phyloP scores from a whole-genome alignment of 352 stramenopile genomes.

The Sclerospora graminicola region DNA sequence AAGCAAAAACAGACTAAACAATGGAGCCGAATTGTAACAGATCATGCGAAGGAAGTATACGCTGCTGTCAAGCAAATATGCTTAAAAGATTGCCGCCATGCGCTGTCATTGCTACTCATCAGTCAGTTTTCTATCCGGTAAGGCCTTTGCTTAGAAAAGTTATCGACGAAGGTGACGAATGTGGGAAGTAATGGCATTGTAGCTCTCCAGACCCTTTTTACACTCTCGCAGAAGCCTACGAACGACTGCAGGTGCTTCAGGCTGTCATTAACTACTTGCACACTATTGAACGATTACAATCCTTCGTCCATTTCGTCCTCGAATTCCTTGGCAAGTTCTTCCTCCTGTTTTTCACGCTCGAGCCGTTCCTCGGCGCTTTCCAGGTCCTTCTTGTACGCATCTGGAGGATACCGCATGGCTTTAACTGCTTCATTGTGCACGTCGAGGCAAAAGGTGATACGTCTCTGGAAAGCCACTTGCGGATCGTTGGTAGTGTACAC shows the following conservation, averaged over 20 bases:
- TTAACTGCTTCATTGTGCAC: slow-evolving; percentile 98
- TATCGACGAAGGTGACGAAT: background rate
- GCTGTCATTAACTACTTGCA: background rate
- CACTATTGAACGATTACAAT: slow-evolving; percentile 22
- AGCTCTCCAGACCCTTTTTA: background rate
- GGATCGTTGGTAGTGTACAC: slow-evolving; percentile 92
- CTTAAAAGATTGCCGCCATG: no score
- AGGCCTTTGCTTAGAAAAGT: slow-evolving; percentile 8
- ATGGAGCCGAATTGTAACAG: no score
- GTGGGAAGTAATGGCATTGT: background rate
- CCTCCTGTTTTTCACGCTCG: slow-evolving; percentile 88
- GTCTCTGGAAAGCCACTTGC: slow-evolving; percentile 91
- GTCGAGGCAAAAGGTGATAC: slow-evolving; percentile 97
- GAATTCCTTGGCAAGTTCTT: slow-evolving; percentile 95
- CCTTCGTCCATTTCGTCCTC: slow-evolving; percentile 96
- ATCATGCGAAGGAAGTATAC: no score
- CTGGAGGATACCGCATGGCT: slow-evolving; percentile 94
- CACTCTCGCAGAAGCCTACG: slow-evolving; percentile 3
- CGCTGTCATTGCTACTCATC: no score
- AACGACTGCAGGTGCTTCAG: background rate
- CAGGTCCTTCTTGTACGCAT: slow-evolving; percentile 96
- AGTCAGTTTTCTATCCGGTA: slow-evolving; percentile 3
- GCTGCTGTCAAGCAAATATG: background rate
- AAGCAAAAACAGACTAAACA: slow-evolving; percentile 3
- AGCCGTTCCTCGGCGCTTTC: slow-evolving; percentile 87